These are phyloP conservation scores for Sphaerulina populicola DNA, from an alignment of 2,329 filamentous ascomycete species.

Conservation along the genomic window DNA sequence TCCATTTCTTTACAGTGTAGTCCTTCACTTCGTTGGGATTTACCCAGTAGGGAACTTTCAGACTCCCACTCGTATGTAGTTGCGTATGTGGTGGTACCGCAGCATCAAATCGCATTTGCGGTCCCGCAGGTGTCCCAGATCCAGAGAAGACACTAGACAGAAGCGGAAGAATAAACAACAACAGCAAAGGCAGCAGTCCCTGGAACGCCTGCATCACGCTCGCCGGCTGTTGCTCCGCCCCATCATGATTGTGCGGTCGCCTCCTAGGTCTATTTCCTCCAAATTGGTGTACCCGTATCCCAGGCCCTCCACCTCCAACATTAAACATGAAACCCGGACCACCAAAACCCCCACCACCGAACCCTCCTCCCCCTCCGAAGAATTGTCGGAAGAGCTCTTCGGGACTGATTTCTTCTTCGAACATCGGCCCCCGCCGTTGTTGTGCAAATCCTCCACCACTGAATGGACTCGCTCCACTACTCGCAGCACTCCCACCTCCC, in stretches of 20 bases:
- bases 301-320: slow-evolving; percentile 72
- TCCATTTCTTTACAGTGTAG: slow-evolving; percentile 60
- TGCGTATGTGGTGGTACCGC: slow-evolving; percentile 64
- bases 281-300: slow-evolving; percentile 91
- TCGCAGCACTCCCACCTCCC: slow-evolving; percentile 42
- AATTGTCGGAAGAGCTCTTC: slow-evolving; percentile 97
- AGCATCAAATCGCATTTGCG: slow-evolving; percentile 66
- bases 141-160: slow-evolving; percentile 73
- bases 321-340: slow-evolving; percentile 90
- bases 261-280: slow-evolving; percentile 69
- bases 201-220: slow-evolving; percentile 39
- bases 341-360: slow-evolving; percentile 39
- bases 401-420: slow-evolving; percentile 85
- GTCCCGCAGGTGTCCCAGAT: slow-evolving; percentile 47
- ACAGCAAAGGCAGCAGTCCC: slow-evolving; percentile 67
- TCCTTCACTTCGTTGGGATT: slow-evolving; percentile 68
- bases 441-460: slow-evolving; percentile 46
- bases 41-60: slow-evolving; percentile 76
- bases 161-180: slow-evolving; percentile 75
- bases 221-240: slow-evolving; percentile 38
- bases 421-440: slow-evolving; percentile 51
- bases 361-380: slow-evolving; percentile 64
- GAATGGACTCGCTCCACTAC: slow-evolving; percentile 56
- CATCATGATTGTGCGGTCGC: slow-evolving; percentile 57
- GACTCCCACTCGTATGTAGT: slow-evolving; percentile 59